A percentile compares a stretch with the other conserved stretches of the same genome.
phyloP scores from a whole-genome alignment of 345 rosid species.

The Mangifera indica region DNA sequence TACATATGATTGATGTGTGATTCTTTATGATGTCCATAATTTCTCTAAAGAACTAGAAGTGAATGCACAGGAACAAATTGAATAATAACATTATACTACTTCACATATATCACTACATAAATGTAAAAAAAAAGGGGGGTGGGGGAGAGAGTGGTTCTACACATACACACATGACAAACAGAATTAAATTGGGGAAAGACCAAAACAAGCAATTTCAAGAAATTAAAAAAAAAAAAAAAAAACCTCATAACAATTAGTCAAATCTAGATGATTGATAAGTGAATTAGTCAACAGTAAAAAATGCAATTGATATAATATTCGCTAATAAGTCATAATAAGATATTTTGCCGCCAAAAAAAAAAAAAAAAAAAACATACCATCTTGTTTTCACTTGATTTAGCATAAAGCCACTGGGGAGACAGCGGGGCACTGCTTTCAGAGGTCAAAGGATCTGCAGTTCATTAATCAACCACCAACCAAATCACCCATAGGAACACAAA shows the following conservation, averaged over 20 bases:
- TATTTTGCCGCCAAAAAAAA: no score
- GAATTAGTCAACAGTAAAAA: neutral
- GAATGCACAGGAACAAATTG: neutral
- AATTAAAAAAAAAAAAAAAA: neutral
- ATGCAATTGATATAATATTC: neutral
- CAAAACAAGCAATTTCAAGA: neutral
- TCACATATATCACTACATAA: neutral
- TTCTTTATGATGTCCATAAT: neutral
- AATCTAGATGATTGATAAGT: neutral
- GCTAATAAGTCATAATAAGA: neutral
- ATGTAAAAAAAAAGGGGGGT: no score
- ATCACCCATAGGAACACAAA: neutral
- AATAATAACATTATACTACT: no score
- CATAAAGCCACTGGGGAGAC: conserved; percentile 95
- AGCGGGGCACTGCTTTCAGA: conserved; percentile 78
- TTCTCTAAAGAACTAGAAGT: neutral
- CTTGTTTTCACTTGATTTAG: conserved; percentile 66
- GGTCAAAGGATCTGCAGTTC: conserved; percentile 54
- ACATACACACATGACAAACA: neutral
- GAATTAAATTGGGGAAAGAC: no score
- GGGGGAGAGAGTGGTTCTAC: no score
- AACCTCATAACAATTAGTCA: no score
- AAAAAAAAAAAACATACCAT: conserved; percentile 31
- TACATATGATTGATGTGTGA: neutral
- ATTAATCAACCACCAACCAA: conserved; percentile 7